A percentile compares a stretch with the other conserved stretches of the same genome.
Evolutionary conservation across 164 flowering plant genomes (phyloP).

Genomic region (Stephania japonica): DNA sequence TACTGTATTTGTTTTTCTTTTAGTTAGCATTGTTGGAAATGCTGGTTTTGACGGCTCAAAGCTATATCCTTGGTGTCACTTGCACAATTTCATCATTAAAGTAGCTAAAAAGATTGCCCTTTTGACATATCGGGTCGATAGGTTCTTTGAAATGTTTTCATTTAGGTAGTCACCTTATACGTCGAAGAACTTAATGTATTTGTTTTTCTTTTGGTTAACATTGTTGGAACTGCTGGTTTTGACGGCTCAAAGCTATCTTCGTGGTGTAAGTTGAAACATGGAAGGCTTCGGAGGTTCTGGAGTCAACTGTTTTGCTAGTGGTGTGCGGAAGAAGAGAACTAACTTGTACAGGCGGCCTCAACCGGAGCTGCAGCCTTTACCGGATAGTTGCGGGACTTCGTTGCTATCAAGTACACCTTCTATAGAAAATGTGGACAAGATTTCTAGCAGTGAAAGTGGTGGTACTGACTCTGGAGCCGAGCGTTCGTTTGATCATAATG

Average conservation of each 20-base stretch:
- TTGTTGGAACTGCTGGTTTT: conserved; percentile 3
- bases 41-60: too few relatives aligned
- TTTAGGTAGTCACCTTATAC: background rate
- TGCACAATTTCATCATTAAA: too few relatives aligned
- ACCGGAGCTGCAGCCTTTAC: conserved; percentile 36
- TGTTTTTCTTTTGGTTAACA: background rate
- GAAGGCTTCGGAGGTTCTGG: conserved; percentile 38
- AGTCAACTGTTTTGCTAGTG: conserved; percentile 27
- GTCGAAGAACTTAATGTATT: background rate
- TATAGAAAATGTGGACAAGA: conserved; percentile 47
- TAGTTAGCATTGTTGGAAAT: background rate
- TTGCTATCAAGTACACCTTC: conserved; percentile 32
- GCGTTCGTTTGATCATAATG: conserved; percentile 50
- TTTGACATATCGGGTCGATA: too few relatives aligned
- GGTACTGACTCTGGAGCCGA: conserved; percentile 31
- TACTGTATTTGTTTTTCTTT: background rate
- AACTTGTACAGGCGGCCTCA: conserved; percentile 54
- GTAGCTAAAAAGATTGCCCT: too few relatives aligned
- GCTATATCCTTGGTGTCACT: too few relatives aligned
- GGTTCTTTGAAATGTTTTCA: too few relatives aligned
- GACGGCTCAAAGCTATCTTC: background rate
- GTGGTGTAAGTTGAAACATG: conserved; percentile 25
- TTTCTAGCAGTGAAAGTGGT: conserved; percentile 47
- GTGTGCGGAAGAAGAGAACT: conserved; percentile 58
- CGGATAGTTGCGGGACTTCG: conserved; percentile 25